These are phyloP conservation scores for Fusarium verticillioides DNA, from an alignment of 2,329 filamentous ascomycete genomes.

Conservation along the genomic window DNA sequence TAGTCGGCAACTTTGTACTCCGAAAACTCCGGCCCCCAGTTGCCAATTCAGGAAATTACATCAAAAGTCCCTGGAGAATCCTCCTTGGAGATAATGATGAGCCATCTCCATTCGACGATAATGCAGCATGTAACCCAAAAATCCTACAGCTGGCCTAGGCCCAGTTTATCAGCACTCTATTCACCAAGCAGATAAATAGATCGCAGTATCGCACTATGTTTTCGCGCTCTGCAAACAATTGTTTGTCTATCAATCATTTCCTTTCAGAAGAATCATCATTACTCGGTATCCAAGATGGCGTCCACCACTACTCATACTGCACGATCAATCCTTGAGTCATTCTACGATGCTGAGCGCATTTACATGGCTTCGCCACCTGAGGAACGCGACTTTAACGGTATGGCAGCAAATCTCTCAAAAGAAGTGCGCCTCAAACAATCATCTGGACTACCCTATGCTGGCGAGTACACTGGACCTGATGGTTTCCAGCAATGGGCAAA, in stretches of 20 bases:
- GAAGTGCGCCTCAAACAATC: conserved; percentile 46
- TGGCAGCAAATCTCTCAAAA: conserved; percentile 43
- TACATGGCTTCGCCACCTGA: conserved; percentile 48
- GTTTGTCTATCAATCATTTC: neutral
- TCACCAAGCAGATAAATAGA: neutral
- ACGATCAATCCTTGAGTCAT: conserved; percentile 46
- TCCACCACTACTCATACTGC: conserved; percentile 26
- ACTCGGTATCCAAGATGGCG: neutral
- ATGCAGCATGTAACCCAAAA: neutral
- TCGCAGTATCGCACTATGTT: neutral
- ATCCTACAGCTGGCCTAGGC: neutral
- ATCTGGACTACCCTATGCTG: conserved; percentile 49
- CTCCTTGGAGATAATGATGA: conserved; percentile 22
- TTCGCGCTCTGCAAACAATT: neutral
- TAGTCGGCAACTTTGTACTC: neutral
- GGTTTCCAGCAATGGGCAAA: conserved; percentile 48
- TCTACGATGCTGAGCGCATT: conserved; percentile 50
- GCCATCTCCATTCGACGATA: neutral
- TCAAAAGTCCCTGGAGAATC: conserved; percentile 15
- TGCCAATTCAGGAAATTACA: conserved; percentile 5
- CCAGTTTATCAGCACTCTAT: conserved; percentile 9
- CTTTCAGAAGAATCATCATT: no score
- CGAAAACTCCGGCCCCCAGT: conserved; percentile 25
- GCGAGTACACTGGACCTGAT: conserved; percentile 44
- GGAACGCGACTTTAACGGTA: conserved; percentile 47